Base-by-base conservation (phyloP, 1,139 yeast genomes). In the Diutina sp. region DNA sequence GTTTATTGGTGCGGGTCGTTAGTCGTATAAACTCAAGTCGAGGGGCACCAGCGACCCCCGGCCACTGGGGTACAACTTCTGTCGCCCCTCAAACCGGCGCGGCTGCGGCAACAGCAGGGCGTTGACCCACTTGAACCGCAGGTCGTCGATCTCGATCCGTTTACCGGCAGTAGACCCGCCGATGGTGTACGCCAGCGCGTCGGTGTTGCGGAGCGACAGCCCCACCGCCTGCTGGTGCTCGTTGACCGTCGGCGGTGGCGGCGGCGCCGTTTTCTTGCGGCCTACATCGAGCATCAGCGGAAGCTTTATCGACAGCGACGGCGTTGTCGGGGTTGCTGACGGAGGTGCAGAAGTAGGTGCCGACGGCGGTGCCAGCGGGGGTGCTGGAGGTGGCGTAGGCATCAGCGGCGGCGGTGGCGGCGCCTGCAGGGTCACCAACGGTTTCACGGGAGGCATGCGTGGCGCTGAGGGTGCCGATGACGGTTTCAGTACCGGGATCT, bases 11-110 rank as follows among this genome's bases (percentile, higher is more conserved):
- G 11, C 41, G 14, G 11, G 3, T 35, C 41, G 14, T 44, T 18
- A 18, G 28, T 46, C 12, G 30, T 7, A 46, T 8, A 21, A 18
- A 21, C 14, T 46, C n/a, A 91, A 73, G 63, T 90, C 84, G 62
- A 93, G 73, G 1, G 98, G 98, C 48, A 93, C 95, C 41, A 97
- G 89, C 38, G 91, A 83, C 2, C 99, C 99, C 66, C 97, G 80
- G 7, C 99, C 98, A 72, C 97, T 89, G 14, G 97, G 97, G 70
- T 93, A 93, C 62, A 90, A 73, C 67, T 91, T 90, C 58, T 78
- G 79, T 57, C 77, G 79, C 35, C 66, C 65, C 57, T 82, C 84
- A 64, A 87, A 88, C 58, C 81, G 76, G 63, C 98, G 76, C 16
- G 98, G 98, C 63, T 82, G 82, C 0, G 99, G 98, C 56, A 93